Percentiles rank a stretch among this genome's conserved stretches.
Evolutionary conservation across 2,329 filamentous ascomycete species (phyloP).

Genomic region (Fusarium praegraminearum): DNA sequence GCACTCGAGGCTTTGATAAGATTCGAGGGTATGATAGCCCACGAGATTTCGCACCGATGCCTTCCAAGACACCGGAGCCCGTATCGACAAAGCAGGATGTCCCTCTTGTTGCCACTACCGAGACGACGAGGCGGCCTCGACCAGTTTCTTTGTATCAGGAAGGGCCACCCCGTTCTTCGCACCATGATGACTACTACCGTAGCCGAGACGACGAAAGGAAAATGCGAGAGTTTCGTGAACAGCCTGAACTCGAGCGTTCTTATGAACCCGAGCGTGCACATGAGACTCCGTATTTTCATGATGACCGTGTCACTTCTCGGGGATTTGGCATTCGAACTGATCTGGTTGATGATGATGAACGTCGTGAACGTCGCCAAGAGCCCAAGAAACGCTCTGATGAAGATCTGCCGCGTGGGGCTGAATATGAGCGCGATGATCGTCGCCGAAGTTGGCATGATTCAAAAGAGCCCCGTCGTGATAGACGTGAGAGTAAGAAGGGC

Average conservation of each 20-base stretch:
- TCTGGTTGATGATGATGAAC: slow-evolving; percentile 55
- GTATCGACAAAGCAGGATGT: slow-evolving; percentile 40
- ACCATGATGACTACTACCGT: slow-evolving; percentile 63
- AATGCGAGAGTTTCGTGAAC: slow-evolving; percentile 58
- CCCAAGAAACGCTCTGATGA: slow-evolving; percentile 51
- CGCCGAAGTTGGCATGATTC: slow-evolving; percentile 45
- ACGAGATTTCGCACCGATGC: slow-evolving; percentile 57
- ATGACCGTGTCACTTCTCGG: slow-evolving; percentile 60
- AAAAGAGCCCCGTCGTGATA: slow-evolving; percentile 49
- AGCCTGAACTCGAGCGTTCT: slow-evolving; percentile 52
- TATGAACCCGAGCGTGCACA: slow-evolving; percentile 45
- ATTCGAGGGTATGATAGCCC: slow-evolving; percentile 66
- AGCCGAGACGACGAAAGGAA: slow-evolving; percentile 61
- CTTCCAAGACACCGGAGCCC: slow-evolving; percentile 55
- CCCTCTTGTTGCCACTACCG: slow-evolving; percentile 29
- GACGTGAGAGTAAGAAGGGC: slow-evolving; percentile 48
- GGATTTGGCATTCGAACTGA: slow-evolving; percentile 66
- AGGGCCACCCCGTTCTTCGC: slow-evolving; percentile 55
- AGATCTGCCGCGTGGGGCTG: slow-evolving; percentile 46
- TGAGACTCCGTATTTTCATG: slow-evolving; percentile 55
- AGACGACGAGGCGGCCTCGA: slow-evolving; percentile 52
- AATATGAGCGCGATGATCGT: slow-evolving; percentile 49
- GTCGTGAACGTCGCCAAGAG: slow-evolving; percentile 55
- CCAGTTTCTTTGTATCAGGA: slow-evolving; percentile 68
- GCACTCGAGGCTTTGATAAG: slow-evolving; percentile 78